Base-by-base conservation (phyloP, 345 rosid genomes). In the Clausena lansium region DNA sequence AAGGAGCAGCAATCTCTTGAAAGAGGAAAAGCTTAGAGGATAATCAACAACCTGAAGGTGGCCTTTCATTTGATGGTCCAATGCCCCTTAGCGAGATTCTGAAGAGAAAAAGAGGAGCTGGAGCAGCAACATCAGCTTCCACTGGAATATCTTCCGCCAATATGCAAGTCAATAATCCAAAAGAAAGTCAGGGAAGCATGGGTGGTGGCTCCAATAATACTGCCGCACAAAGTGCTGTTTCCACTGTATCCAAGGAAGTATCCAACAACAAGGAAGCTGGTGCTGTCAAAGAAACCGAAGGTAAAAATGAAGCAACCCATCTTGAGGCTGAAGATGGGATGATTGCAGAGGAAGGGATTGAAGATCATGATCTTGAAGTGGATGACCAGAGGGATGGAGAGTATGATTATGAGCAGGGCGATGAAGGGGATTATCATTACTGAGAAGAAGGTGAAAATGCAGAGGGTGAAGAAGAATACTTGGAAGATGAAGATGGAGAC, bases 21-120 rank as follows among this genome's bases (percentile, higher is more conserved):
- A 91, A 91, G 82, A 83, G 91, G 52, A 88, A 85, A 80, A 83
- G 76, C 69, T n/a, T 45, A 33, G 93, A 82, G 73, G 89, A 87
- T 62, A 24, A 76, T 83, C 89, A 70, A 76, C 89, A 78, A 77
- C 64, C 85, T 67, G 91, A 84, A 75, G 88, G 83, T 59, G 82
- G 78, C 62, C 76, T 82, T 58, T 83, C 97, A 10, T 95, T 95
- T 80, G 89, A 91, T 73, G 95, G 95, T 75, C 98, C 98, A 10
- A 85, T 90, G 89, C 91, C 98, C 71, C 86, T 95, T 30, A 91
- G 92, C 62, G 97, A 89, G 89, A 92, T 95, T 83, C 86, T 93
- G 78, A 95, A 84, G 86, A 90, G 98, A 73, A 93, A 95, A 85
- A 87, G 91, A 85, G 89, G 82, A 54, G 86, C 88, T 75, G 87